Percentiles rank a stretch among this genome's conserved stretches.
These are phyloP conservation scores for Phoenix dactylifera DNA, from an alignment of 176 grass and related monocot genomes.

Conservation along the genomic window DNA sequence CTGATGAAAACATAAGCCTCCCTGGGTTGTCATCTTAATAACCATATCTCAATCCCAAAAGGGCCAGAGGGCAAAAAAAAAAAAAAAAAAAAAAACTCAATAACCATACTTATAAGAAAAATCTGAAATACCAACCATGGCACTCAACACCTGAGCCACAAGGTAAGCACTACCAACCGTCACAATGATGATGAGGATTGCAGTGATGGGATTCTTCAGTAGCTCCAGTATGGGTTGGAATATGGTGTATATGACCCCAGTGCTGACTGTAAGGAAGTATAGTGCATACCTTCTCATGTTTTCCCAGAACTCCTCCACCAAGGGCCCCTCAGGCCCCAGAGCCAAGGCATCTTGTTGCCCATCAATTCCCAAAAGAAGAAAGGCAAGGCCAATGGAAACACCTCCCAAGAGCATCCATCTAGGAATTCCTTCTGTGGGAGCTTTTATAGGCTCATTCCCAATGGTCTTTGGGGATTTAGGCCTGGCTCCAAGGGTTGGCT, in stretches of 20 bases:
- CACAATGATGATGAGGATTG: constrained; percentile 52
- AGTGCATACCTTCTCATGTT: constrained; percentile 83
- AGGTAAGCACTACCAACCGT: constrained; percentile 55
- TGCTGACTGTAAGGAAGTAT: constrained; percentile 80
- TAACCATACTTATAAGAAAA: constrained; percentile 73
- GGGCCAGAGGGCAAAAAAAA: too few relatives aligned
- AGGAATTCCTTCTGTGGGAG: constrained; percentile 31
- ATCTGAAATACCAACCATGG: constrained; percentile 89
- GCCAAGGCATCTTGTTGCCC: constrained; percentile 33
- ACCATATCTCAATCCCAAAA: too few relatives aligned
- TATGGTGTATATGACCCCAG: constrained; percentile 60
- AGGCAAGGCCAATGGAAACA: constrained; percentile 40
- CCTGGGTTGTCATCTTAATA: too few relatives aligned
- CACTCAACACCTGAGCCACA: constrained; percentile 69
- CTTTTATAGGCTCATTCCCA: not conserved
- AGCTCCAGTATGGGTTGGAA: constrained; percentile 68
- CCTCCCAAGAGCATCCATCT: constrained; percentile 64
- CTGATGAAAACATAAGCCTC: too few relatives aligned
- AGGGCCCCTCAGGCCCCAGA: constrained; percentile 68
- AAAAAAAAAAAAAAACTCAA: not conserved
- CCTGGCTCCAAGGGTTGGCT: not conserved
- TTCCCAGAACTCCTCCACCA: constrained; percentile 96
- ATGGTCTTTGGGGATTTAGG: not conserved
- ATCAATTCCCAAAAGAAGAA: constrained; percentile 29
- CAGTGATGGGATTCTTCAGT: constrained; percentile 81